These are phyloP conservation scores for Rhodomyrtus tomentosa DNA, from an alignment of 345 rosid genomes.

Conservation along the genomic window DNA sequence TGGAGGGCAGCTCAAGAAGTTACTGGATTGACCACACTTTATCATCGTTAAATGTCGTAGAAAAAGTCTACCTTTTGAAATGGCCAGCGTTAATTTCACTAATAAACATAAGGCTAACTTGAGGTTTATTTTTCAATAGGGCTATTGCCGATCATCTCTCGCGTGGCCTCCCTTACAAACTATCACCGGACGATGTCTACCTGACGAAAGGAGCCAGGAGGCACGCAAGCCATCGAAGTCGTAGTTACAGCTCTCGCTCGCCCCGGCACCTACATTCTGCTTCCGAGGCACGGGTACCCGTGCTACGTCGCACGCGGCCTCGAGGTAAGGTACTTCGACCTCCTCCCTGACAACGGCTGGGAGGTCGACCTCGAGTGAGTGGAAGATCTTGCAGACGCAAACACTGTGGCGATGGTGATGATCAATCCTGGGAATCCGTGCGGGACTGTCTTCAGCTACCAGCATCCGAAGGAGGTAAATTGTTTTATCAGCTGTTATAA, in stretches of 20 bases:
- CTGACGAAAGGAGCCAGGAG: conserved; percentile 45
- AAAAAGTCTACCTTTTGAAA: not conserved
- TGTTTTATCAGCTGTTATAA: not conserved
- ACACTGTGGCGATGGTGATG: conserved; percentile 42
- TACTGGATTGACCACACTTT: not conserved
- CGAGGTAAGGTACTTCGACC: conserved; percentile 40
- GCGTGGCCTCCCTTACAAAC: conserved; percentile 30
- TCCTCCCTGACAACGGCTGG: conserved; percentile 47
- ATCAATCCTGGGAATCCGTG: conserved; percentile 46
- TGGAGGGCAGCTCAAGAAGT: no score
- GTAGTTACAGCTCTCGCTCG: conserved; percentile 23
- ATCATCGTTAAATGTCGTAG: not conserved
- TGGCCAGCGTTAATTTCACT: not conserved
- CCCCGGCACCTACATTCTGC: conserved; percentile 41
- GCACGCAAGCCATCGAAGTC: conserved; percentile 45
- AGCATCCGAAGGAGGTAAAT: conserved; percentile 41
- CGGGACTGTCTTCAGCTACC: conserved; percentile 44
- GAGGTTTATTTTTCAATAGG: conserved; percentile 13
- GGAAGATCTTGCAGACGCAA: conserved; percentile 46
- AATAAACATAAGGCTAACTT: not conserved
- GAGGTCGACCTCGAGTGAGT: conserved; percentile 47
- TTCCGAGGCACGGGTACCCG: conserved; percentile 32
- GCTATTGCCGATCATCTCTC: conserved; percentile 41
- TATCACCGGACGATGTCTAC: conserved; percentile 40
- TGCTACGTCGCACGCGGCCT: conserved; percentile 25